Percentiles rank a stretch among this genome's conserved stretches.
Conservation (phyloP, 441 rosid genomes). For the Adansonia gregorii region DNA sequence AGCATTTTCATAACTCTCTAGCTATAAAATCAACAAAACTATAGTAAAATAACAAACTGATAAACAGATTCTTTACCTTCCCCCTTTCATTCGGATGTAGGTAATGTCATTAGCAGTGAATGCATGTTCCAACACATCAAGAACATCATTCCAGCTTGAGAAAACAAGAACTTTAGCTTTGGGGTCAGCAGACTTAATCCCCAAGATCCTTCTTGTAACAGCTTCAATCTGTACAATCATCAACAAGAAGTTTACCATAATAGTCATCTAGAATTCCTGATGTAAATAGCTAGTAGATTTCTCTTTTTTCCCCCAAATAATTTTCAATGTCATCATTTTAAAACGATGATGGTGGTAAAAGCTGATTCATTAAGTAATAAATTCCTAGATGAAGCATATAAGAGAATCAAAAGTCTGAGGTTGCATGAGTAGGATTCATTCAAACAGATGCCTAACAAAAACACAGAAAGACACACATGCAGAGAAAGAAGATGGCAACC, state of each 20-base stretch:
- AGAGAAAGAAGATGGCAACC: constrained; percentile 12
- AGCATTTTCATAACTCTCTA: not conserved
- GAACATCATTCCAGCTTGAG: constrained; percentile 99
- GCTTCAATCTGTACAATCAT: constrained; percentile 74
- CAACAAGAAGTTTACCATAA: constrained; percentile 25
- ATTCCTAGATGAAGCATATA: not conserved
- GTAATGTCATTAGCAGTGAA: constrained; percentile 69
- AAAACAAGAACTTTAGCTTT: constrained; percentile 89
- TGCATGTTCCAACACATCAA: constrained; percentile 93
- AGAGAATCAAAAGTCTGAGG: constrained; percentile 13
- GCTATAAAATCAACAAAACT: not conserved
- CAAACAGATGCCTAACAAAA: not conserved
- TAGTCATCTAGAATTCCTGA: constrained; percentile 4
- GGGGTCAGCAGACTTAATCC: constrained; percentile 79
- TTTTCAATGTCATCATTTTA: not conserved
- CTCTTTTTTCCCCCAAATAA: not conserved
- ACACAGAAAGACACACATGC: not conserved
- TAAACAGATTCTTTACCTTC: constrained; percentile 59
- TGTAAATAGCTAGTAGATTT: constrained; percentile 9
- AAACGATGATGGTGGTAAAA: constrained; percentile 1
- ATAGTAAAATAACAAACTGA: not conserved
- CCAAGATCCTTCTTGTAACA: constrained; percentile 81
- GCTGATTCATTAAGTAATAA: constrained; percentile 11
- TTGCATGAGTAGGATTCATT: not conserved
- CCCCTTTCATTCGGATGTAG: constrained; percentile 89